Conservation (phyloP, 441 rosid genomes). For the Daphne laureola region DNA sequence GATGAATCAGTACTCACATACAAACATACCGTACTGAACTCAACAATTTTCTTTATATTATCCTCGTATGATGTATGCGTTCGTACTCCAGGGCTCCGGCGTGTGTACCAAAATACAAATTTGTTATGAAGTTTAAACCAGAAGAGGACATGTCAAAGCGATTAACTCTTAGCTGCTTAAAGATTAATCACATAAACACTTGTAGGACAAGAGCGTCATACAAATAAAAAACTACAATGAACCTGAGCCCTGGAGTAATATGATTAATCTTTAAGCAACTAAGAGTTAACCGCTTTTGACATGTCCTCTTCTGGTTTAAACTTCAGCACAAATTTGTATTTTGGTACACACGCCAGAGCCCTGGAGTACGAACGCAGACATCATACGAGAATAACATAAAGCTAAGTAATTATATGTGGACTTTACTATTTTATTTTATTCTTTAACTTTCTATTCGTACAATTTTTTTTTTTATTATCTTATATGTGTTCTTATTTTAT, state of each 20-base stretch:
- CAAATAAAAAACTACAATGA: too few relatives aligned
- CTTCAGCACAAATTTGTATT: conserved; percentile 71
- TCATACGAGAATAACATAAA: conserved; percentile 92
- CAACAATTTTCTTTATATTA: conserved; percentile 87
- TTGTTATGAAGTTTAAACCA: conserved; percentile 46
- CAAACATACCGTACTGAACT: conserved; percentile 74
- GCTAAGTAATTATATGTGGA: too few relatives aligned
- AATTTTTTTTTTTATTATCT: too few relatives aligned
- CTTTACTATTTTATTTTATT: too few relatives aligned
- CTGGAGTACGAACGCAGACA: conserved; percentile 78
- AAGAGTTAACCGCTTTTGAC: too few relatives aligned
- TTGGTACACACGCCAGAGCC: conserved; percentile 94
- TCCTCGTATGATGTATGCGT: conserved; percentile 87
- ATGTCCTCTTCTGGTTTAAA: conserved; percentile 14
- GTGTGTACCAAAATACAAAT: conserved; percentile 87
- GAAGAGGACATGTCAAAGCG: conserved; percentile 4
- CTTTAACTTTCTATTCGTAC: too few relatives aligned
- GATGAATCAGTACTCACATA: background rate
- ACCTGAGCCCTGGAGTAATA: too few relatives aligned
- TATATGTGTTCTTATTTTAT: too few relatives aligned
- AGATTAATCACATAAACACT: too few relatives aligned
- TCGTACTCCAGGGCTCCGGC: conserved; percentile 85
- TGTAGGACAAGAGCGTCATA: too few relatives aligned
- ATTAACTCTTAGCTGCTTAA: too few relatives aligned
- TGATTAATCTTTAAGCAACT: too few relatives aligned